These are phyloP conservation scores for Ailanthus altissimus DNA, from an alignment of 345 rosid species.

Conservation along the genomic window DNA sequence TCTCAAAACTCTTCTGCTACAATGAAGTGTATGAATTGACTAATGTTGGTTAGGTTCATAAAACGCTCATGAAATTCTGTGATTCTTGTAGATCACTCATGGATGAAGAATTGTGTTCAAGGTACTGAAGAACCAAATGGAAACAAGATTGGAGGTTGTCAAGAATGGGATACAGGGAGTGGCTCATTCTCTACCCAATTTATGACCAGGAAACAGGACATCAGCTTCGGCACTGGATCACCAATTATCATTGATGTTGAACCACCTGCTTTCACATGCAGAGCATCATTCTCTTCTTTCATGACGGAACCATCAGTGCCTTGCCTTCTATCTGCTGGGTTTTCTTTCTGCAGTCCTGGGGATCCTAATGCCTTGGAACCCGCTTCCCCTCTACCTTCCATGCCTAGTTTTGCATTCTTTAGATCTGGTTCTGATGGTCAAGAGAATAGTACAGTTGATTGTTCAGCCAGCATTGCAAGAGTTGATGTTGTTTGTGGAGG, in stretches of 20 bases:
- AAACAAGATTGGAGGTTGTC: conserved; percentile 22
- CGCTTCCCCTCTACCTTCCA: conserved; percentile 44
- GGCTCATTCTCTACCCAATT: conserved; percentile 37
- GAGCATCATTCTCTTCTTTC: conserved; percentile 54
- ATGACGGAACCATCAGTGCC: conserved; percentile 45
- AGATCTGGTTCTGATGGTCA: conserved; percentile 36
- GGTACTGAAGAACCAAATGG: conserved; percentile 21
- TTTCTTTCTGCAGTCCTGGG: conserved; percentile 41
- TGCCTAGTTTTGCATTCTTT: conserved; percentile 67
- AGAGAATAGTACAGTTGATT: conserved; percentile 22
- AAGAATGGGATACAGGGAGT: conserved; percentile 36
- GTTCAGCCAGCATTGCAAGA: conserved; percentile 17
- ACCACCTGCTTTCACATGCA: conserved; percentile 45
- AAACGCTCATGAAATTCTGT: background rate
- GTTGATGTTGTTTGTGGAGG: conserved; percentile 36
- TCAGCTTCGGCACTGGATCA: conserved; percentile 58
- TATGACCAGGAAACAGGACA: conserved; percentile 52
- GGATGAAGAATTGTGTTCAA: conserved; percentile 45
- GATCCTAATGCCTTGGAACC: conserved; percentile 38
- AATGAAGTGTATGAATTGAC: background rate
- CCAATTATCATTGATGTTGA: conserved; percentile 33
- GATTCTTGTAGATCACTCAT: conserved; percentile 45
- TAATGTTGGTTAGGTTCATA: background rate
- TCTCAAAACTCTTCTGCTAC: background rate
- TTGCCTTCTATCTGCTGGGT: conserved; percentile 35